phyloP scores from a whole-genome alignment of 495 filamentous ascomycete genomes.

The Melanomma pulvis-pyrius region DNA sequence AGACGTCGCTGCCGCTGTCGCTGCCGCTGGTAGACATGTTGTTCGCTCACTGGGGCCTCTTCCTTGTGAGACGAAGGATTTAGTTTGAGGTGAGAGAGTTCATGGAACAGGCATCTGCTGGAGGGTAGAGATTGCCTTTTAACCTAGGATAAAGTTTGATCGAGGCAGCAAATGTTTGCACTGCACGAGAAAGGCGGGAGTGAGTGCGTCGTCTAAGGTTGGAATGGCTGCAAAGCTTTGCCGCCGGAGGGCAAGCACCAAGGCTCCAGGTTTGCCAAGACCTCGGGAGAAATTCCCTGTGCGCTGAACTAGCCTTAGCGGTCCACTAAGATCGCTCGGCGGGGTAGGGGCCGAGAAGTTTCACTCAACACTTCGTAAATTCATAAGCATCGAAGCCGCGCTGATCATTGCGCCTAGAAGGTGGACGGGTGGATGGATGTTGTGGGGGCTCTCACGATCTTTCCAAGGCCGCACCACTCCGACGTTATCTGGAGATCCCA shows the following conservation, averaged over 20 bases:
- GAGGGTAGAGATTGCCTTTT: background rate
- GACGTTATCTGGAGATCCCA: too few species aligned
- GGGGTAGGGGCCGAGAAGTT: too few species aligned
- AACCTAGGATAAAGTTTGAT: background rate
- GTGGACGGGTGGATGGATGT: too few species aligned
- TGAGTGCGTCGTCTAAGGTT: background rate
- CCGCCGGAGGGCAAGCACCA: background rate
- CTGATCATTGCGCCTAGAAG: too few species aligned
- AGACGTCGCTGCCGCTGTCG: constrained; percentile 3
- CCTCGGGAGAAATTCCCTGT: constrained; percentile 3
- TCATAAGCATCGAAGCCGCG: too few species aligned
- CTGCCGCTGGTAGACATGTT: constrained; percentile 1
- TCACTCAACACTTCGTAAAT: too few species aligned
- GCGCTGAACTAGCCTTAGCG: background rate
- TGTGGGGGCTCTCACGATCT: too few species aligned
- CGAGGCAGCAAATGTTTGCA: background rate
- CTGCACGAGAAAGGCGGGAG: background rate
- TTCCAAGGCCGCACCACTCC: too few species aligned
- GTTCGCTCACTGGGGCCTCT: background rate
- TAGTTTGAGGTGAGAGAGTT: background rate
- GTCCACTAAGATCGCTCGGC: background rate
- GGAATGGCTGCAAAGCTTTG: background rate
- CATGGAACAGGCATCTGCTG: background rate
- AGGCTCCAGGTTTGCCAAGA: too few species aligned
- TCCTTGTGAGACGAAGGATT: background rate